Evolutionary conservation across 2,329 filamentous ascomycete species (phyloP).

Genomic region (Venturia pyrina): DNA sequence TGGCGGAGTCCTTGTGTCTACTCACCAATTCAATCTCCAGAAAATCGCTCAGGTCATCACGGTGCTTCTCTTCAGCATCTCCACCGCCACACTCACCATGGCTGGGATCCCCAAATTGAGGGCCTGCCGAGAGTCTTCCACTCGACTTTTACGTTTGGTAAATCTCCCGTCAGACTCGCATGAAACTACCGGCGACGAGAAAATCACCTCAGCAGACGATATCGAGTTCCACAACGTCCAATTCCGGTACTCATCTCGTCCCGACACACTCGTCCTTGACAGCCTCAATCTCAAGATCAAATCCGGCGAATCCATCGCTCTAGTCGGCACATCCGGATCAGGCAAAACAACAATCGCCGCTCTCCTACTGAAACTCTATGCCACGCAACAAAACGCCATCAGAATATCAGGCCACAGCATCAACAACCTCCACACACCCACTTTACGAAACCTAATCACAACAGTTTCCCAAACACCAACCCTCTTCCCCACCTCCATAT

Average conservation of each 20-base stretch:
- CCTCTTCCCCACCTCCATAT: conserved; percentile 68
- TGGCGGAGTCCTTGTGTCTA: conserved; percentile 54
- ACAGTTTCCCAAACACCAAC: conserved; percentile 63
- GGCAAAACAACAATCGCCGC: conserved; percentile 81
- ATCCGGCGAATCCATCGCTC: conserved; percentile 56
- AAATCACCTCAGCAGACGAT: conserved; percentile 36
- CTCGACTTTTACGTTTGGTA: conserved; percentile 60
- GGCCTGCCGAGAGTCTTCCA: conserved; percentile 61
- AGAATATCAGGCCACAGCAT: conserved; percentile 47
- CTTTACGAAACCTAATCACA: conserved; percentile 51
- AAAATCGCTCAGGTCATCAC: conserved; percentile 66
- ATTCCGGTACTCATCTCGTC: conserved; percentile 62
- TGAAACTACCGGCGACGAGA: conserved; percentile 44
- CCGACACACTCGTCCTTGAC: conserved; percentile 45
- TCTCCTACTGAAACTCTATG: conserved; percentile 63
- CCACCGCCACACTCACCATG: conserved; percentile 59
- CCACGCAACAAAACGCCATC: conserved; percentile 11
- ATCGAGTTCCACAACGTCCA: conserved; percentile 52
- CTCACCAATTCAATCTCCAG: conserved; percentile 40
- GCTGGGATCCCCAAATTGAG: conserved; percentile 72
- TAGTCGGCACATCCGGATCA: conserved; percentile 78
- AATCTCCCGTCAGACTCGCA: conserved; percentile 49
- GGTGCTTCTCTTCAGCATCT: conserved; percentile 73
- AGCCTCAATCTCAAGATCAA: conserved; percentile 57
- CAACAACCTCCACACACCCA: conserved; percentile 46